A percentile compares a stretch with the other conserved stretches of the same genome.
Evolutionary conservation across 1,284 basidiomycete genomes (phyloP).

Genomic region (Athelia sp.): DNA sequence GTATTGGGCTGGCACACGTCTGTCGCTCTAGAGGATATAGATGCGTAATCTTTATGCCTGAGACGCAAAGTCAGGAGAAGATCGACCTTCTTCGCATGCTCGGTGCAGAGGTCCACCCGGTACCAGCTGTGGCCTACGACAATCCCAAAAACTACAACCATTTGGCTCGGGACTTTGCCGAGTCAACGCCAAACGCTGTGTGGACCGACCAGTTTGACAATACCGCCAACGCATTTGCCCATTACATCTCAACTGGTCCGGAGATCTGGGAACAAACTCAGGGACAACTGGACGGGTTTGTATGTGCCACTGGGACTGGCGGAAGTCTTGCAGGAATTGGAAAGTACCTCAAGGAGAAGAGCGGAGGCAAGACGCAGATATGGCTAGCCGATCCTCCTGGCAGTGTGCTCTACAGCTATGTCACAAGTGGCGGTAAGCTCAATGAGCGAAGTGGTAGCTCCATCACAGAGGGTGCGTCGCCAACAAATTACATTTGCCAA

Average conservation of each 20-base stretch:
- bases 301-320: conserved; percentile 93
- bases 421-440: conserved; percentile 79
- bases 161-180: conserved; percentile 89
- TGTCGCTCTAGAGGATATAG: conserved; percentile 92
- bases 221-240: conserved; percentile 82
- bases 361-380: conserved; percentile 76
- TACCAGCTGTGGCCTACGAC: conserved; percentile 95
- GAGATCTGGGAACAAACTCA: conserved; percentile 94
- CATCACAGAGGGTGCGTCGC: conserved; percentile 85
- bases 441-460: conserved; percentile 82
- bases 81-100: conserved; percentile 97
- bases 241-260: conserved; percentile 90
- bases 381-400: conserved; percentile 98
- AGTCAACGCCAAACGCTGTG: conserved; percentile 81
- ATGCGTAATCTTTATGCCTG: conserved; percentile 99
- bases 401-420: conserved; percentile 85
- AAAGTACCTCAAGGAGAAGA: conserved; percentile 82
- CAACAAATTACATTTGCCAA: neutral
- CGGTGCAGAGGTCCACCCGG: conserved; percentile 93
- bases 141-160: conserved; percentile 98
- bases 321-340: conserved; percentile 93
- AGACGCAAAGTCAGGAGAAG: conserved; percentile 97
- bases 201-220: conserved; percentile 99
- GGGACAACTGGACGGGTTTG: conserved; percentile 84
- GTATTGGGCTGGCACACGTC: conserved; percentile 93